Conservation (phyloP, 2,329 filamentous ascomycete genomes). For the Venturia aucupariae region DNA sequence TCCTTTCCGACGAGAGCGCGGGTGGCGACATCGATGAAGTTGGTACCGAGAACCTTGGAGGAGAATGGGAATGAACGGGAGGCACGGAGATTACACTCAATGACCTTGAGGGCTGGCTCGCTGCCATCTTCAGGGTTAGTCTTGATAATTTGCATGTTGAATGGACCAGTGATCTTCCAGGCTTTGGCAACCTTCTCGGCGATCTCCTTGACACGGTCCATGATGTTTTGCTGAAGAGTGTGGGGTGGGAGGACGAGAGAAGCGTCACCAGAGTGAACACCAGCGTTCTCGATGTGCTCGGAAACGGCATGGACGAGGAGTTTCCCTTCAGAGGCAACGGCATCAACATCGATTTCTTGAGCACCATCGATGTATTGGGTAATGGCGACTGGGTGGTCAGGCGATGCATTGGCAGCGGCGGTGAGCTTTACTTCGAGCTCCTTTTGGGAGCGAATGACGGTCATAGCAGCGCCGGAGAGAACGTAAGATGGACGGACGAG, state of each 20-base stretch:
- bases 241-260: constrained; percentile 85
- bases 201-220: constrained; percentile 88
- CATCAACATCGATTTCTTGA: constrained; percentile 93
- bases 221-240: constrained; percentile 64
- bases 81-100: constrained; percentile 95
- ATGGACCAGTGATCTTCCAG: constrained; percentile 94
- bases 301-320: constrained; percentile 85
- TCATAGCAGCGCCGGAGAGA: constrained; percentile 96
- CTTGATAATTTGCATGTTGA: constrained; percentile 99
- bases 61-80: constrained; percentile 98
- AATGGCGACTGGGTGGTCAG: constrained; percentile 96
- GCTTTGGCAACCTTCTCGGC: constrained; percentile 93
- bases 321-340: constrained; percentile 76
- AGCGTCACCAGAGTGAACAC: constrained; percentile 96
- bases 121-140: constrained; percentile 67
- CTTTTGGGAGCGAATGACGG: constrained; percentile 77
- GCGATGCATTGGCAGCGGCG: constrained; percentile 81
- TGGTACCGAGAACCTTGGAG: constrained; percentile 89
- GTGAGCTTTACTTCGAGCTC: constrained; percentile 93
- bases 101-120: constrained; percentile 78
- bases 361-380: constrained; percentile 97
- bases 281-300: constrained; percentile 93
- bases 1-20: constrained; percentile 80
- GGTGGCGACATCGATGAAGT: constrained; percentile 94
- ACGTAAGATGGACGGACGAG: constrained; percentile 93